These are phyloP conservation scores for Datisca glomerata DNA, from an alignment of 306 rosid species.

Conservation along the genomic window DNA sequence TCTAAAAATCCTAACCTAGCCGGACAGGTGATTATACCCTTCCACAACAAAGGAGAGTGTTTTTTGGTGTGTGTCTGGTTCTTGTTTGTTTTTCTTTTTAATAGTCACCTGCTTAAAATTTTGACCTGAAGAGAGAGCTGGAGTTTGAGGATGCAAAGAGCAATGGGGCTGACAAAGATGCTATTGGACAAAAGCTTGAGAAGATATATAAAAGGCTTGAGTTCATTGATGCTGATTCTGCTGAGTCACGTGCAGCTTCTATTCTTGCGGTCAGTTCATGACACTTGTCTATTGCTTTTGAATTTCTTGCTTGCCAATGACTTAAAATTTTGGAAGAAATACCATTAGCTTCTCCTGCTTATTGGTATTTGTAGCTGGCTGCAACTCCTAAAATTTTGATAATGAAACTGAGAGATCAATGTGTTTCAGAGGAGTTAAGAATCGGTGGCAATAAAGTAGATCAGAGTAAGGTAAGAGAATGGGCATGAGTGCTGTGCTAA, in stretches of 20 bases:
- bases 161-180: conserved; percentile 43
- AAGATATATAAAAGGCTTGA: conserved; percentile 94
- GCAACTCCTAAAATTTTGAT: too few species aligned
- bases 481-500: too few species aligned
- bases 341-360: conserved; percentile 1
- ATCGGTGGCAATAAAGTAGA: too few species aligned
- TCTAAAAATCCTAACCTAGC: too few species aligned
- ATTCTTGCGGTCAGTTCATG: conserved; percentile 78
- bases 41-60: neutral
- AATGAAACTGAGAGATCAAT: too few species aligned
- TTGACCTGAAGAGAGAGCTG: conserved; percentile 48
- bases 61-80: neutral
- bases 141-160: conserved; percentile 47
- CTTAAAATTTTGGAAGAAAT: neutral
- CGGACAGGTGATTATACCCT: neutral
- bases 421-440: too few species aligned
- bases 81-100: neutral
- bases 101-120: conserved; percentile 9
- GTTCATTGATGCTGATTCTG: conserved; percentile 81
- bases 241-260: conserved; percentile 92
- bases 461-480: too few species aligned
- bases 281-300: conserved; percentile 2
- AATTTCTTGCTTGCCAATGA: neutral
- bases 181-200: conserved; percentile 54
- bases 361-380: neutral